These are phyloP conservation scores for Moesziomyces sp. DNA, from an alignment of 1,284 basidiomycete species.

Conservation along the genomic window DNA sequence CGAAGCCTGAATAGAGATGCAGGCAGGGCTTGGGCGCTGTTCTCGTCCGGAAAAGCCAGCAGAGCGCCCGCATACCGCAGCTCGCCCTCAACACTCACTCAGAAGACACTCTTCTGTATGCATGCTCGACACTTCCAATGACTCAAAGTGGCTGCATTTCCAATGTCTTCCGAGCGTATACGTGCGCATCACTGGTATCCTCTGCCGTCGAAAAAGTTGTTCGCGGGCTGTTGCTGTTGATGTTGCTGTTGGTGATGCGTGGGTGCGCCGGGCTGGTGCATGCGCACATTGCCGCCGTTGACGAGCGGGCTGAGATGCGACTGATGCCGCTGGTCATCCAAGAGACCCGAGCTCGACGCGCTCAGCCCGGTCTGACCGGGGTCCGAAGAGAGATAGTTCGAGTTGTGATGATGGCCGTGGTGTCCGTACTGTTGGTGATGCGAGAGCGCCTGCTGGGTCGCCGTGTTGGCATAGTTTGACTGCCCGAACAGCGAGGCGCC, in stretches of 20 bases:
- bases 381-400: conserved; percentile 34
- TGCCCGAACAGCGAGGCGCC: conserved; percentile 37
- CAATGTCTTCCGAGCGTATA: not conserved
- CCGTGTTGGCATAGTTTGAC: conserved; percentile 18
- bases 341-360: conserved; percentile 22
- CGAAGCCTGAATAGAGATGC: not conserved
- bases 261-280: conserved; percentile 29
- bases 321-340: conserved; percentile 37
- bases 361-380: conserved; percentile 26
- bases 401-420: conserved; percentile 42
- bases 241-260: conserved; percentile 5
- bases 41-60: conserved; percentile 18
- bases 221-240: conserved; percentile 17
- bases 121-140: not conserved
- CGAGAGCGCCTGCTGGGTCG: conserved; percentile 17
- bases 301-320: conserved; percentile 45
- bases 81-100: not conserved
- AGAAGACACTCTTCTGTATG: not conserved
- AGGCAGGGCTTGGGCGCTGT: not conserved
- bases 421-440: conserved; percentile 39
- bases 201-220: conserved; percentile 30
- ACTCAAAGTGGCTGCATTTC: not conserved
- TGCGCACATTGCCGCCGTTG: conserved; percentile 36
- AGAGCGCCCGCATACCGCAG: not conserved
- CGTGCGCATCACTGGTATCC: conserved; percentile 16